Conservation (phyloP, 164 flowering plant species). For the Magnolia kwangsiensis region DNA sequence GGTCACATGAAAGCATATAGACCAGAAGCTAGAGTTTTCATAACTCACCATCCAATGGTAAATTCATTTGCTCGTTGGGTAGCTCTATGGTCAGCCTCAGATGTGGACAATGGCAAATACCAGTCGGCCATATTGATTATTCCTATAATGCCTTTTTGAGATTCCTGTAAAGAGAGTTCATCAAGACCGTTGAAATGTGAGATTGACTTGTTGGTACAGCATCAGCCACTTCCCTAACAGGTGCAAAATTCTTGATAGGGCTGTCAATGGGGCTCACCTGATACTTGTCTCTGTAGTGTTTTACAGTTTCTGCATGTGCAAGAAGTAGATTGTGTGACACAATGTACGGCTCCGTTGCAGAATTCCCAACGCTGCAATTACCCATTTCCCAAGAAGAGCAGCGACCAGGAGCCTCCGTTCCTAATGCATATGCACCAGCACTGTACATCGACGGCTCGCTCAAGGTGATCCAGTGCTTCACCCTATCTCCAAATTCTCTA, state of each 20-base stretch:
- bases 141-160: constrained; percentile 57
- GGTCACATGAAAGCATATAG: neutral
- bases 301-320: constrained; percentile 68
- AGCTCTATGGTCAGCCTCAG: constrained; percentile 39
- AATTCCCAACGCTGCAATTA: constrained; percentile 52
- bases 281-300: constrained; percentile 35
- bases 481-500: constrained; percentile 30
- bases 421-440: constrained; percentile 44
- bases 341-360: constrained; percentile 62
- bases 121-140: constrained; percentile 27
- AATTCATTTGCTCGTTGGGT: constrained; percentile 49
- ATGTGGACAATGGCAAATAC: constrained; percentile 36
- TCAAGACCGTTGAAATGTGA: neutral
- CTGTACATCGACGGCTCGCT: constrained; percentile 54
- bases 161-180: constrained; percentile 28
- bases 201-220: neutral
- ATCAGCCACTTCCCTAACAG: no score
- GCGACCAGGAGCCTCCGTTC: constrained; percentile 43
- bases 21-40: no score
- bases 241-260: no score
- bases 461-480: constrained; percentile 32
- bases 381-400: constrained; percentile 40
- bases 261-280: constrained; percentile 23
- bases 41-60: constrained; percentile 47
- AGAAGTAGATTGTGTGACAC: constrained; percentile 54